Evolutionary conservation across 176 grass and related monocot genomes (phyloP), one percentile per base, ranked within the genome.

Genomic region (Paspalum notatum): DNA sequence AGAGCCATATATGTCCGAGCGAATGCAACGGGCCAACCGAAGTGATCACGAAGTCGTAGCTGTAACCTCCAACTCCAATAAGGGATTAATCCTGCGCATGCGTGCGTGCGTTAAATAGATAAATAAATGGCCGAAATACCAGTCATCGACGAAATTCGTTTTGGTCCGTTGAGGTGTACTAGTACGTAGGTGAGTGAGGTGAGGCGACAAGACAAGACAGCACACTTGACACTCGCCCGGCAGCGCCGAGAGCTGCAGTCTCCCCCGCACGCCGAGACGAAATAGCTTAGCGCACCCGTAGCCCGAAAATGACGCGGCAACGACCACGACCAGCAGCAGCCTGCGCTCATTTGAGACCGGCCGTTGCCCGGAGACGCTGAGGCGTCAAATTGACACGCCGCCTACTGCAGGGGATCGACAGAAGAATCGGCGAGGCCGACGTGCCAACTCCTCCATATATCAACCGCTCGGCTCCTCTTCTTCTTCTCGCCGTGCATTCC

Each of bases 301-400:
- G 20, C 56, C 0, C 8, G 83, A 89, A 82, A 89, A 52, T 82
- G 87, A 78, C 83, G 32, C 39, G 17, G 72, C 87, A 89, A 32
- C 32, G 32, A 3, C 32, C 32, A 32, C 32, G 32, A 3, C 32
- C 32, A 32, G 32, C 32, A 32, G 32, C 32, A 32, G 32, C 32
- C 32, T 32, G 32, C 32, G 32, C 2, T 32, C 3, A 32, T 0
- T 24, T 41, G 46, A 48, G 79, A 38, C 71, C 20, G 47, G 15
- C 71, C 54, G 63, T 76, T 76, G 20, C 38, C 42, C 59, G 18
- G 62, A 53, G 54, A 80, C 73, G 41, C 54, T 27, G 43, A 21
- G 9, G 27, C 72, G 72, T 85, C 71, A 22, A 13, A 82, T 66
- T 20, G 87, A 89, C 83, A 70, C 72, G 27, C 49, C 78, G 83